These are phyloP conservation scores for Lachancea lanzarotensis DNA, from an alignment of 805 yeast genomes.

Conservation along the genomic window DNA sequence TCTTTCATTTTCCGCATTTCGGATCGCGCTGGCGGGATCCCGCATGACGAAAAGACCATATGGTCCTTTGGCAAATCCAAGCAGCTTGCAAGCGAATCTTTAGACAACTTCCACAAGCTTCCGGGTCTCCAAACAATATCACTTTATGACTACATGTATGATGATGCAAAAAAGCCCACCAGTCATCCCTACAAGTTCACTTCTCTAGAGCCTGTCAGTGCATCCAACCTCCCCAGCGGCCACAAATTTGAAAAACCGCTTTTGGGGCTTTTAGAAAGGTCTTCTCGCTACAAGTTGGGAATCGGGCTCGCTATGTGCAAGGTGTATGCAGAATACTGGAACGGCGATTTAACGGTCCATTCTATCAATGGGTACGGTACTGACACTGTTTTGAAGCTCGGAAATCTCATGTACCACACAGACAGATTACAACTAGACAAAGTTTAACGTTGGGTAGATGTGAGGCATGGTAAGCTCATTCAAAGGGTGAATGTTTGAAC, in stretches of 20 bases:
- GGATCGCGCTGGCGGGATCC: conserved; percentile 88
- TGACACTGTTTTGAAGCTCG: conserved; percentile 74
- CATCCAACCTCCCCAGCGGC: conserved; percentile 26
- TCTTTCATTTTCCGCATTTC: conserved; percentile 71
- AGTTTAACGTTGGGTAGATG: conserved; percentile 36
- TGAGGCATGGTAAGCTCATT: background rate
- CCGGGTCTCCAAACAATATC: conserved; percentile 50
- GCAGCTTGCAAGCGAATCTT: conserved; percentile 48
- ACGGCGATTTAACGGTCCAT: conserved; percentile 76
- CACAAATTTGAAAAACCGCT: conserved; percentile 41
- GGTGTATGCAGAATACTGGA: conserved; percentile 95
- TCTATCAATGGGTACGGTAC: conserved; percentile 89
- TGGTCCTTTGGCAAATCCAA: conserved; percentile 87
- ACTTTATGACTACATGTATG: conserved; percentile 26
- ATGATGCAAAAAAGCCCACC: conserved; percentile 8
- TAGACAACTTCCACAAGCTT: conserved; percentile 59
- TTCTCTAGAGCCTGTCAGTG: conserved; percentile 31
- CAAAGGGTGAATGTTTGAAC: too few species aligned
- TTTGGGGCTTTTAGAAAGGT: conserved; percentile 59
- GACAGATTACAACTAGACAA: conserved; percentile 64
- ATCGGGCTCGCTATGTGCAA: conserved; percentile 89
- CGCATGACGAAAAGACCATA: conserved; percentile 45
- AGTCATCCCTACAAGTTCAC: conserved; percentile 32
- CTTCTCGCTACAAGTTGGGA: conserved; percentile 71
- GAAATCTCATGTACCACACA: conserved; percentile 66